Evolutionary conservation across 192 early-diverging fungal species (phyloP).

Genomic region (Phlyctochytrium arcticum): DNA sequence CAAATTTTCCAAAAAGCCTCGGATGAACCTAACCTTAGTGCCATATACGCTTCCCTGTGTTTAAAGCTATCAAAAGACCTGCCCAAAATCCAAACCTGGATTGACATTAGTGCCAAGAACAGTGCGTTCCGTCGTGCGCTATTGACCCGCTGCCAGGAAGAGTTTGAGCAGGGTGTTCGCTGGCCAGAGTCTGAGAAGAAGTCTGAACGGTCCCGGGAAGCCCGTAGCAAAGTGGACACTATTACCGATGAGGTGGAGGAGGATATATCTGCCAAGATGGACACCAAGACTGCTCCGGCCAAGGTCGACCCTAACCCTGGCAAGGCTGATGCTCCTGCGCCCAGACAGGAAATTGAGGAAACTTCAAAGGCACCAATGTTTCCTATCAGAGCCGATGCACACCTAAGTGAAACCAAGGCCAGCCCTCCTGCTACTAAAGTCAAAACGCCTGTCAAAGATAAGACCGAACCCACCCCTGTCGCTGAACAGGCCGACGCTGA

Average conservation of each 20-base stretch:
- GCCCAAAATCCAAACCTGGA: slow-evolving; percentile 52
- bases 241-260: slow-evolving; percentile 63
- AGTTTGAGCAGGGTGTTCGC: slow-evolving; percentile 89
- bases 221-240: slow-evolving; percentile 46
- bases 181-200: slow-evolving; percentile 46
- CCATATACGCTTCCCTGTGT: slow-evolving; percentile 88
- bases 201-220: slow-evolving; percentile 26
- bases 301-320: too few relatives aligned
- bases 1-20: slow-evolving; percentile 93
- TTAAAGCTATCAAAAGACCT: slow-evolving; percentile 57
- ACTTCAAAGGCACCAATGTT: too few relatives aligned
- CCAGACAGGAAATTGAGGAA: too few relatives aligned
- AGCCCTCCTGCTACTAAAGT: too few relatives aligned
- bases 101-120: slow-evolving; percentile 61
- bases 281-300: too few relatives aligned
- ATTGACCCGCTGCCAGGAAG: slow-evolving; percentile 90
- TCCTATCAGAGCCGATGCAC: too few relatives aligned
- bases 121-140: slow-evolving; percentile 88
- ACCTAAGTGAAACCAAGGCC: too few relatives aligned
- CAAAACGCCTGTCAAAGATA: too few relatives aligned
- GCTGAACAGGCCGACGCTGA: too few relatives aligned
- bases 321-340: too few relatives aligned
- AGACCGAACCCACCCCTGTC: too few relatives aligned
- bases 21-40: slow-evolving; percentile 84
- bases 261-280: too few relatives aligned